These are phyloP conservation scores for Cyclotella sp. DNA, from an alignment of 108 stramenopile genomes.

Conservation along the genomic window DNA sequence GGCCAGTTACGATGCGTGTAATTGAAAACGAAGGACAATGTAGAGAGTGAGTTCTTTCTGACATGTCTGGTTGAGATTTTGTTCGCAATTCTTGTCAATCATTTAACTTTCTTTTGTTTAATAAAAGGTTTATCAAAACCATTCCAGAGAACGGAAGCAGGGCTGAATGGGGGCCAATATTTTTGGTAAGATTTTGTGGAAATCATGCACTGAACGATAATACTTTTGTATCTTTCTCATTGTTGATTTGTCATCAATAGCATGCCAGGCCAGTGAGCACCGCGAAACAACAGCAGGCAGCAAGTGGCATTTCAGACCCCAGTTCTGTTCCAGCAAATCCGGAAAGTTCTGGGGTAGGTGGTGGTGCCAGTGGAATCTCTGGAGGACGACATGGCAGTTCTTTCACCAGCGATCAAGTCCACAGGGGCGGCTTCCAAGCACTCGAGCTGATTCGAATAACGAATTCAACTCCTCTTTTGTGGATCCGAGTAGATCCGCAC, in stretches of 20 bases:
- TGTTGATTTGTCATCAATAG: too few species aligned
- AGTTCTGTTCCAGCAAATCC: constrained; percentile 11
- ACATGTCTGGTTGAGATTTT: not conserved
- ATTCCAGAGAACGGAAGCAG: constrained; percentile 79
- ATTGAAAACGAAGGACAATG: constrained; percentile 87
- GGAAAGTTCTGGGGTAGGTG: constrained; percentile 36
- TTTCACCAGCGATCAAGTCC: constrained; percentile 72
- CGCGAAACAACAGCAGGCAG: constrained; percentile 70
- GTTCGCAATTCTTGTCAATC: not conserved
- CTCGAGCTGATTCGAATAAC: constrained; percentile 89
- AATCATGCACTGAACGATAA: too few species aligned
- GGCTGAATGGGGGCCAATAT: constrained; percentile 83
- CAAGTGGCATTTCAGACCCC: constrained; percentile 55
- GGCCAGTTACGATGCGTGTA: constrained; percentile 78
- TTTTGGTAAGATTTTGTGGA: constrained; percentile 23
- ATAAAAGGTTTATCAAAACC: constrained; percentile 62
- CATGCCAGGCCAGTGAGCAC: constrained; percentile 84
- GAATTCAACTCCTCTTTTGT: constrained; percentile 83
- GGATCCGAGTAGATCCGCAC: constrained; percentile 87
- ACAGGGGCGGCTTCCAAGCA: constrained; percentile 84
- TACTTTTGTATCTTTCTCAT: too few species aligned
- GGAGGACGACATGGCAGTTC: constrained; percentile 17
- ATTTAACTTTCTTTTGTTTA: constrained; percentile 5
- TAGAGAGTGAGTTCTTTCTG: constrained; percentile 5
- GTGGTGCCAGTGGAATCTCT: constrained; percentile 27